A percentile compares a stretch with the other conserved stretches of the same genome.
These are phyloP conservation scores for Tulasnella sp. DNA, from an alignment of 768 basidiomycete species.

Conservation along the genomic window DNA sequence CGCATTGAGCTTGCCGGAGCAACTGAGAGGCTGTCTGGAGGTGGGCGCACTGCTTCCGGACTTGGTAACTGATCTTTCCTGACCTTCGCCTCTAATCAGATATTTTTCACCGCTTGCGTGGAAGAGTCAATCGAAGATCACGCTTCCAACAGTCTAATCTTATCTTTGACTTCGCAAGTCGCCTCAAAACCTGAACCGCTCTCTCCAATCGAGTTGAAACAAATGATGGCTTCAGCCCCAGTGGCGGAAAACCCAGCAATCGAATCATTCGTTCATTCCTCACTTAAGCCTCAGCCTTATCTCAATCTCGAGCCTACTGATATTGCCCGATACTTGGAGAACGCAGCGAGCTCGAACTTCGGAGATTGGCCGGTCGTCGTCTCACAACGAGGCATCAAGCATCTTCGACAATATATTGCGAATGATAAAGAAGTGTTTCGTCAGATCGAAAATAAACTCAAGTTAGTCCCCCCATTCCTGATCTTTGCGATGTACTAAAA, in stretches of 20 bases:
- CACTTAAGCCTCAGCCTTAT: not conserved
- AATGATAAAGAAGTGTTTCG: not conserved
- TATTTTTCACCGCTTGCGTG: not conserved
- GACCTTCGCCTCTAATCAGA: not conserved
- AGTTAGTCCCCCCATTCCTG: not conserved
- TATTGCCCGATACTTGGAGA: not conserved
- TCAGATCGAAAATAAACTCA: not conserved
- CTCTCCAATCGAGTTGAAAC: not conserved
- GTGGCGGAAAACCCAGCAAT: not conserved
- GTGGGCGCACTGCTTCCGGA: not conserved
- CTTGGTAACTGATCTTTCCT: not conserved
- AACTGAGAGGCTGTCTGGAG: not conserved
- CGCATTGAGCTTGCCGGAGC: not conserved
- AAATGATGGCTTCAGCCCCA: not conserved
- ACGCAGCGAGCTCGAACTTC: not conserved
- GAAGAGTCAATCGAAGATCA: not conserved
- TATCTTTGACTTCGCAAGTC: not conserved
- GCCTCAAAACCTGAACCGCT: not conserved
- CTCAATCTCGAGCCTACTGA: not conserved
- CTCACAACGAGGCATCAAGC: not conserved
- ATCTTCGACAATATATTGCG: not conserved
- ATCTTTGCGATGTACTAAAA: not conserved
- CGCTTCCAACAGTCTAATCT: not conserved
- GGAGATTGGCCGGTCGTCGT: not conserved
- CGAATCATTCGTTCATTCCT: not conserved